A percentile compares a stretch with the other conserved stretches of the same genome.
These are phyloP conservation scores for Eimeria sp. DNA, from an alignment of 169 alveolate species.

Conservation along the genomic window DNA sequence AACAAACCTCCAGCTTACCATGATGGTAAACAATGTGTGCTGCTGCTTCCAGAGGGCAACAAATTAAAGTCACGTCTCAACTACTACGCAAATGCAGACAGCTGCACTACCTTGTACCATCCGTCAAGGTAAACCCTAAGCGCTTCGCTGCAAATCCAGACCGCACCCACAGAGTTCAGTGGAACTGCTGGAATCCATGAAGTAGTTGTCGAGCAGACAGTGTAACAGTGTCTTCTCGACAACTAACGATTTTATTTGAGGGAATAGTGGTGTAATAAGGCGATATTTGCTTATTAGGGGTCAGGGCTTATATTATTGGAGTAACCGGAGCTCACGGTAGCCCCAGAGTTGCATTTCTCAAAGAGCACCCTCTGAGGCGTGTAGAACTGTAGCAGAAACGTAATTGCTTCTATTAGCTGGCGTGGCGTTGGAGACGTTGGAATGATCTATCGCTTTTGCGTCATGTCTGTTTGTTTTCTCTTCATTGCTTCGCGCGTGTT, in stretches of 20 bases:
- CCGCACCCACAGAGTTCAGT: too few species aligned
- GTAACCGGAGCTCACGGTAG: background rate
- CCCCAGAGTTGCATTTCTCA: background rate
- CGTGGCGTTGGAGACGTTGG: background rate
- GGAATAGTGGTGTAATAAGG: too few species aligned
- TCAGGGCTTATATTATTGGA: too few species aligned
- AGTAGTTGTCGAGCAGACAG: too few species aligned
- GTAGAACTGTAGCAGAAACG: background rate
- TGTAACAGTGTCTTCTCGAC: too few species aligned
- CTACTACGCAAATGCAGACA: conserved; percentile 65
- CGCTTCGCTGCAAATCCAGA: background rate
- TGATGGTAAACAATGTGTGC: background rate
- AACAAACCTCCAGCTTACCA: background rate
- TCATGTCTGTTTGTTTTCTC: background rate
- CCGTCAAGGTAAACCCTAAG: conserved; percentile 74
- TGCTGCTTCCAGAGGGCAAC: conserved; percentile 97
- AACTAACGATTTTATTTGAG: too few species aligned
- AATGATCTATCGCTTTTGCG: background rate
- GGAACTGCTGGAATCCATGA: too few species aligned
- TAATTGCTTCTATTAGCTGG: background rate
- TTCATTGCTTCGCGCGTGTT: background rate
- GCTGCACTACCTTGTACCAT: conserved; percentile 60
- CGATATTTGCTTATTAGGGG: too few species aligned
- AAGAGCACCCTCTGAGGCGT: background rate
- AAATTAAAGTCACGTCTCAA: conserved; percentile 98